Conservation (phyloP, 192 early-diverging fungal species). For the Podila epicladia region DNA sequence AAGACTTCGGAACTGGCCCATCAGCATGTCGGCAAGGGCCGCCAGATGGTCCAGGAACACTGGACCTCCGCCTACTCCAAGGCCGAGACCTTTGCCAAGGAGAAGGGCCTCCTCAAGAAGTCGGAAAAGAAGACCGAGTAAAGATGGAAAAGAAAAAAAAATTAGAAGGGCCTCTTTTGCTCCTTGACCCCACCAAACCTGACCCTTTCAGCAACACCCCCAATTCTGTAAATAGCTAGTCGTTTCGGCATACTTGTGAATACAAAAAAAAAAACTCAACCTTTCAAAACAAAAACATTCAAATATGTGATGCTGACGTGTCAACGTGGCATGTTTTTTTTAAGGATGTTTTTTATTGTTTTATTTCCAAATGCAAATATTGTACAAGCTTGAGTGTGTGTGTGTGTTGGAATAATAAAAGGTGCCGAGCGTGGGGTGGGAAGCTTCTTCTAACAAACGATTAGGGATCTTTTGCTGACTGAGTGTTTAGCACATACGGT, state of each 20-base stretch:
- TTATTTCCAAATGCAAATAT: no score
- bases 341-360: no score
- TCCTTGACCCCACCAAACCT: neutral
- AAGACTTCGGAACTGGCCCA: constrained; percentile 30
- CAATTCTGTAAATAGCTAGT: constrained; percentile 2
- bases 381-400: no score
- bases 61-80: constrained; percentile 24
- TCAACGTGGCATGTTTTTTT: no score
- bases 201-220: neutral
- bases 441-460: neutral
- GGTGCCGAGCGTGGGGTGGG: neutral
- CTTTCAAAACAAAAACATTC: no score
- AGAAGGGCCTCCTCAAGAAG: constrained; percentile 41
- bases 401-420: neutral
- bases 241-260: no score
- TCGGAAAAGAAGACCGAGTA: constrained; percentile 33
- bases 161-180: neutral
- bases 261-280: no score
- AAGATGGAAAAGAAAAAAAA: neutral
- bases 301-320: no score
- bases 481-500: constrained; percentile 50
- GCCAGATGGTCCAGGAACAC: constrained; percentile 21
- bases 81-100: constrained; percentile 30
- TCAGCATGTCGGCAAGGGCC: constrained; percentile 27
- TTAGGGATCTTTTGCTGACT: neutral